phyloP scores from a whole-genome alignment of 176 grass and related monocot genomes.

The Calamus simplicifolius region DNA sequence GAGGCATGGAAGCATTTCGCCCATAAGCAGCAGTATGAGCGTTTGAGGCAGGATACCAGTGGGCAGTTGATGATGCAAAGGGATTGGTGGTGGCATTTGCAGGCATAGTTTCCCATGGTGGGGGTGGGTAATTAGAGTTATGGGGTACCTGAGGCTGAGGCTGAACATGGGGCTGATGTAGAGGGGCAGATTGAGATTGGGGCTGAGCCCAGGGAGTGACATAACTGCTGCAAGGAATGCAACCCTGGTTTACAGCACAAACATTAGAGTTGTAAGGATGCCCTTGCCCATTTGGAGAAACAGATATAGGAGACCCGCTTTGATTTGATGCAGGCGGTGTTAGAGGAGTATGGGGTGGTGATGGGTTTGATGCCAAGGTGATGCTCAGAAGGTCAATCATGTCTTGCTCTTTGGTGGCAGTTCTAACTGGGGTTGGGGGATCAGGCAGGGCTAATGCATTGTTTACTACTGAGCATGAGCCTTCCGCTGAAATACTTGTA shows the following conservation, averaged over 20 bases:
- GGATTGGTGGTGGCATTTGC: constrained; percentile 30
- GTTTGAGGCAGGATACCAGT: constrained; percentile 6
- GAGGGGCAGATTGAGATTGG: too few relatives aligned
- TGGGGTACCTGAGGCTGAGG: constrained; percentile 16
- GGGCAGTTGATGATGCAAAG: constrained; percentile 13
- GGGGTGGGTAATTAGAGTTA: constrained; percentile 42
- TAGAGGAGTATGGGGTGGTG: constrained; percentile 25
- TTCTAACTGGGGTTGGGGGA: constrained; percentile 34
- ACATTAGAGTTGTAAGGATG: constrained; percentile 12
- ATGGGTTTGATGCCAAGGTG: constrained; percentile 37
- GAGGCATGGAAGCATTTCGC: constrained; percentile 20
- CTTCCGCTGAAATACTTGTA: constrained; percentile 11
- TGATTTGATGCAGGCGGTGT: constrained; percentile 23
- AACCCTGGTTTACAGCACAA: constrained; percentile 26
- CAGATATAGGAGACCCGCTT: constrained; percentile 11
- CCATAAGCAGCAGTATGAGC: constrained; percentile 3
- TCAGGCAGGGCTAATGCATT: constrained; percentile 39
- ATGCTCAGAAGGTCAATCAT: constrained; percentile 57
- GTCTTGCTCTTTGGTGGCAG: constrained; percentile 46
- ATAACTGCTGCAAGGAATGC: constrained; percentile 21
- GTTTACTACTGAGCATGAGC: constrained; percentile 24
- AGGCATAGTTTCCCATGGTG: constrained; percentile 51
- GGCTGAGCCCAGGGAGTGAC: constrained; percentile 39
- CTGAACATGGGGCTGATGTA: background rate
- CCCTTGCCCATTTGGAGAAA: constrained; percentile 3